phyloP scores from a whole-genome alignment of 306 rosid species.

The Sesbania bispinosa region DNA sequence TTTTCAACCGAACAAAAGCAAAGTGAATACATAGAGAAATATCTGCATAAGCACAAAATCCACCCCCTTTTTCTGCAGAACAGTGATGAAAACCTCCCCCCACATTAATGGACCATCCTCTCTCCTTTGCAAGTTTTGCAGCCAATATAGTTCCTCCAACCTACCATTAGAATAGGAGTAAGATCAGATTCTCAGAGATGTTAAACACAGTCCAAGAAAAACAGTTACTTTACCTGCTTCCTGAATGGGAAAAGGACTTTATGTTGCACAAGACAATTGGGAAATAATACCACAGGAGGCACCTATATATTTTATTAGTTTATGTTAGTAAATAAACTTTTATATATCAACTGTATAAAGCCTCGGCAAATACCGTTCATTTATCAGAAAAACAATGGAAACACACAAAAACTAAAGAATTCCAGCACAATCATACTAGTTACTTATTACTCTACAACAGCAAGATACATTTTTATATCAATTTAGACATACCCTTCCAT shows the following conservation, averaged over 20 bases:
- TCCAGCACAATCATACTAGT: background rate
- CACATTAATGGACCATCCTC: slow-evolving; percentile 94
- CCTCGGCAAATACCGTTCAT: background rate
- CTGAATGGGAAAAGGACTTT: slow-evolving; percentile 81
- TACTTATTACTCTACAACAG: background rate
- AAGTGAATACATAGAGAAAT: slow-evolving; percentile 81
- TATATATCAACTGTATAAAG: slow-evolving; percentile 11
- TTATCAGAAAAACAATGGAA: slow-evolving; percentile 15
- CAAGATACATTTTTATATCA: background rate
- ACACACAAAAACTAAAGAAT: slow-evolving; percentile 7
- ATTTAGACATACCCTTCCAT: background rate
- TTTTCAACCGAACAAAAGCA: slow-evolving; percentile 64
- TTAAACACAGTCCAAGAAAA: background rate
- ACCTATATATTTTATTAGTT: slow-evolving; percentile 51
- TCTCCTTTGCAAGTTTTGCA: slow-evolving; percentile 83
- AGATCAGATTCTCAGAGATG: background rate
- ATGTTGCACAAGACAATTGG: slow-evolving; percentile 66
- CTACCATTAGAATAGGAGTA: slow-evolving; percentile 38
- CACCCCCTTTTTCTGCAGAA: slow-evolving; percentile 77
- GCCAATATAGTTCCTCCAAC: slow-evolving; percentile 93
- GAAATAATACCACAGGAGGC: slow-evolving; percentile 77
- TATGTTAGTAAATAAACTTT: slow-evolving; percentile 1
- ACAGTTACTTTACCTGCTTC: slow-evolving; percentile 56
- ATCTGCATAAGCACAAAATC: slow-evolving; percentile 90
- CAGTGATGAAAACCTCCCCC: slow-evolving; percentile 99